Percentiles rank a stretch among this genome's conserved stretches.
Evolutionary conservation across 768 basidiomycete genomes (phyloP).

Genomic region (Nidula microcarpa): DNA sequence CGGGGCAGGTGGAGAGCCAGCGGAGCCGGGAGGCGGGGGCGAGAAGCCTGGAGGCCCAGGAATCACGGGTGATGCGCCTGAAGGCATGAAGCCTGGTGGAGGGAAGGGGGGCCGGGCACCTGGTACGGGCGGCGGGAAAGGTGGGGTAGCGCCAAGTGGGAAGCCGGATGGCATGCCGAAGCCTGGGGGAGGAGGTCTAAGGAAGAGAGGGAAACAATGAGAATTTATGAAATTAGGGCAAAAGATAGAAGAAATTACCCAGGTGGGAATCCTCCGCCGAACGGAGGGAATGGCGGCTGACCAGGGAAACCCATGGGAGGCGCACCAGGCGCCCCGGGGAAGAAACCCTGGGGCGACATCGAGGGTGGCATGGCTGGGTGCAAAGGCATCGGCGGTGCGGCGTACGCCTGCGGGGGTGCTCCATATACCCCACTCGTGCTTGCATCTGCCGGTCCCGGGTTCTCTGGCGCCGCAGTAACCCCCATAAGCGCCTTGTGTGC

Average conservation of each 20-base stretch:
- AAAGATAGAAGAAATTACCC: constrained; percentile 36
- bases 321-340: constrained; percentile 34
- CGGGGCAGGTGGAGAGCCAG: constrained; percentile 5
- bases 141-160: constrained; percentile 12
- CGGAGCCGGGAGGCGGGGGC: constrained; percentile 14
- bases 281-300: constrained; percentile 54
- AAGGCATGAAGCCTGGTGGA: constrained; percentile 16
- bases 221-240: constrained; percentile 7
- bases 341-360: constrained; percentile 31
- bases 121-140: constrained; percentile 17
- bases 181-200: constrained; percentile 40
- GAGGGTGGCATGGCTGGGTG: constrained; percentile 27
- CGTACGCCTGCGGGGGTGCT: constrained; percentile 72
- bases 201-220: constrained; percentile 8
- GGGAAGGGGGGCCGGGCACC: constrained; percentile 30
- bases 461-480: constrained; percentile 32
- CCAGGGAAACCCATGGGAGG: constrained; percentile 40
- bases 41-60: constrained; percentile 11
- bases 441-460: constrained; percentile 33
- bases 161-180: no score
- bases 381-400: constrained; percentile 39
- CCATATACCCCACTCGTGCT: constrained; percentile 64
- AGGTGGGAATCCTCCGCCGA: constrained; percentile 49
- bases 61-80: background rate
- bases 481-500: constrained; percentile 95